These are phyloP conservation scores for Scheffersomyces lignicola DNA, from an alignment of 1,139 yeast species.

Conservation along the genomic window DNA sequence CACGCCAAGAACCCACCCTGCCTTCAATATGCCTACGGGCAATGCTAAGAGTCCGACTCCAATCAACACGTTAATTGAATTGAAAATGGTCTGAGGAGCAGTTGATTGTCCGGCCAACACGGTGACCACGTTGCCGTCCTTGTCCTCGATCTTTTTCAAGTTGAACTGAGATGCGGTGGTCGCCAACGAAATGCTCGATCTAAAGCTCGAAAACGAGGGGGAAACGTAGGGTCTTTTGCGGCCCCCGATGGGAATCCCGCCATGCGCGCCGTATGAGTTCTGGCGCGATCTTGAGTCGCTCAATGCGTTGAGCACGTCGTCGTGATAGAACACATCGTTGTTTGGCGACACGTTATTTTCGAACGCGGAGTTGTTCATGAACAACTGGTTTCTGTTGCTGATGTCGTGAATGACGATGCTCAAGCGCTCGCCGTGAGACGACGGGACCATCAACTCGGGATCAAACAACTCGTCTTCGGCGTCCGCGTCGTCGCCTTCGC, in stretches of 20 bases:
- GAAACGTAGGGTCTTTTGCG: slow-evolving; percentile 23
- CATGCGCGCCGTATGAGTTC: slow-evolving; percentile 20
- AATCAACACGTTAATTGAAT: slow-evolving; percentile 47
- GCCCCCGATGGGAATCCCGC: slow-evolving; percentile 21
- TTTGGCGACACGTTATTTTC: slow-evolving; percentile 15
- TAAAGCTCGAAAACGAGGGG: slow-evolving; percentile 37
- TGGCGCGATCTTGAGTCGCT: slow-evolving; percentile 32
- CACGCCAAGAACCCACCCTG: slow-evolving; percentile 47
- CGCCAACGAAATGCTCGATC: slow-evolving; percentile 35
- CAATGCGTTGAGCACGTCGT: slow-evolving; percentile 34
- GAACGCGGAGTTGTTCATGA: slow-evolving; percentile 19
- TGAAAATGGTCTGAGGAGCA: slow-evolving; percentile 51
- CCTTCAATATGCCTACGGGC: slow-evolving; percentile 47
- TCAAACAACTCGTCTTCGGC: slow-evolving; percentile 63
- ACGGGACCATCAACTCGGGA: slow-evolving; percentile 70
- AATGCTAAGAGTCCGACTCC: slow-evolving; percentile 52
- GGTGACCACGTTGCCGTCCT: slow-evolving; percentile 72
- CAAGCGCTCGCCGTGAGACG: slow-evolving; percentile 61
- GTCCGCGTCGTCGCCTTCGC: slow-evolving; percentile 18
- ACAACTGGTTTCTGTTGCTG: slow-evolving; percentile 26
- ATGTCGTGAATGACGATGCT: slow-evolving; percentile 52
- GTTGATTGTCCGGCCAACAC: slow-evolving; percentile 78
- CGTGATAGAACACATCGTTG: slow-evolving; percentile 44
- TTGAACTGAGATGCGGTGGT: slow-evolving; percentile 56
- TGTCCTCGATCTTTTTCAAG: slow-evolving; percentile 66